A percentile compares a stretch with the other conserved stretches of the same genome.
phyloP scores from a whole-genome alignment of 352 stramenopile genomes.

The Pythium volutum region DNA sequence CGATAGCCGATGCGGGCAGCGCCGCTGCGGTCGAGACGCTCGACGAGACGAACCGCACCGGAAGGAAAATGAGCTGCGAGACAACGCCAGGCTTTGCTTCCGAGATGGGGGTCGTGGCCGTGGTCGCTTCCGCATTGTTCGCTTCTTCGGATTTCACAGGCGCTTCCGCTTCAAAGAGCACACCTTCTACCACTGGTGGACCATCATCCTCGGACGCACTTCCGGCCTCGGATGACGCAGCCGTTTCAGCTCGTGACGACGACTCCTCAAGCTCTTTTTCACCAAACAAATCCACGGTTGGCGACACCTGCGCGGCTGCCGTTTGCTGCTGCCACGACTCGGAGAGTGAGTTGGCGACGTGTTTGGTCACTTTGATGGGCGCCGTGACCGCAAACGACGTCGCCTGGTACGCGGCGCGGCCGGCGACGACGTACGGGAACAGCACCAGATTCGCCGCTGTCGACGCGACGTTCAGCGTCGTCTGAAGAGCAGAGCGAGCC shows the following conservation, averaged over 20 bases:
- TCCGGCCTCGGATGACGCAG: neutral
- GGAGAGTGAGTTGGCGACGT: conserved; percentile 42
- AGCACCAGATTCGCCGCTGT: conserved; percentile 59
- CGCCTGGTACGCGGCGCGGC: conserved; percentile 51
- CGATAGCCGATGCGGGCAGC: conserved; percentile 44
- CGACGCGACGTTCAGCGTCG: conserved; percentile 54
- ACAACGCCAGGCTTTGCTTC: conserved; percentile 27
- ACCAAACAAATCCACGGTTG: conserved; percentile 48
- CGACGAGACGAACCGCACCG: conserved; percentile 53
- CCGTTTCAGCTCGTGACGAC: neutral
- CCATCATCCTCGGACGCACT: neutral
- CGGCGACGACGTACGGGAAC: conserved; percentile 55
- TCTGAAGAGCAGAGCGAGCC: conserved; percentile 33
- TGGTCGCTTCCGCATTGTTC: too few relatives aligned
- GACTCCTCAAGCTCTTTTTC: conserved; percentile 25
- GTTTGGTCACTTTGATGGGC: conserved; percentile 52
- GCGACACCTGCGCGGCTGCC: neutral
- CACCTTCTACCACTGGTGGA: conserved; percentile 3
- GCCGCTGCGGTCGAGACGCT: conserved; percentile 53
- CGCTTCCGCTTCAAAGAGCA: conserved; percentile 15
- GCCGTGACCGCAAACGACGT: conserved; percentile 57
- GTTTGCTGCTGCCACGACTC: conserved; percentile 19
- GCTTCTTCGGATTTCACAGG: conserved; percentile 4
- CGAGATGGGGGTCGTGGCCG: neutral
- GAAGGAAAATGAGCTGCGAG: conserved; percentile 57